These are phyloP conservation scores for Pichia terricola DNA, from an alignment of 1,139 yeast genomes.

Conservation along the genomic window DNA sequence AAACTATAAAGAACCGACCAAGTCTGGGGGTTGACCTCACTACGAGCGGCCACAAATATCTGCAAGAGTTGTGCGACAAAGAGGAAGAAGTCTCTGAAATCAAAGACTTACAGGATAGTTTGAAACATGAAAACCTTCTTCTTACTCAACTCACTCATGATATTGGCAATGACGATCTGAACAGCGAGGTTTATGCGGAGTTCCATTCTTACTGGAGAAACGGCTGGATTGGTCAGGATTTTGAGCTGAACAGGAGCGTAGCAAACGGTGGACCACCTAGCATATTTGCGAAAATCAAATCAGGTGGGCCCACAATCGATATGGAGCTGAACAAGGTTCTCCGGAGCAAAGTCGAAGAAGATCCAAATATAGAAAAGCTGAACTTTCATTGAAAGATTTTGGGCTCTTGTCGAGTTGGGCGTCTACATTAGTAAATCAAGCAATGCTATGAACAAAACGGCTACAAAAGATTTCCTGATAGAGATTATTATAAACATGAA, in stretches of 20 bases:
- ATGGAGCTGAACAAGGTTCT: not conserved
- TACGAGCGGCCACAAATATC: conserved; percentile 6
- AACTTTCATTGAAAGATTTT: too few species aligned
- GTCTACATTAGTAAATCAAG: too few species aligned
- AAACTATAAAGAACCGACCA: not conserved
- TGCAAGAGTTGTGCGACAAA: conserved; percentile 6
- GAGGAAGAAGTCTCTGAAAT: conserved; percentile 16
- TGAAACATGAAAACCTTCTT: conserved; percentile 21
- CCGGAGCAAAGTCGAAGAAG: too few species aligned
- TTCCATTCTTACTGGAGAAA: conserved; percentile 1
- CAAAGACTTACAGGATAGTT: conserved; percentile 19
- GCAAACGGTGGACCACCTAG: conserved; percentile 3
- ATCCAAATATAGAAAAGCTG: too few species aligned
- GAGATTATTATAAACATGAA: not conserved
- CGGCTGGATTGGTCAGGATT: not conserved
- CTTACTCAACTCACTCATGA: conserved; percentile 18
- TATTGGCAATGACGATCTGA: conserved; percentile 10
- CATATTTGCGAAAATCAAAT: not conserved
- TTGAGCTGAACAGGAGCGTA: conserved; percentile 1
- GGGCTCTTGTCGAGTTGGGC: too few species aligned
- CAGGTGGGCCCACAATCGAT: not conserved
- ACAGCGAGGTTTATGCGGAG: conserved; percentile 7
- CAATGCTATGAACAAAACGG: too few species aligned
- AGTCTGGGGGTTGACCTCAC: too few species aligned
- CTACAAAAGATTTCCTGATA: too few species aligned